These are phyloP conservation scores for Chrysoporthe cubensis DNA, from an alignment of 2,329 filamentous ascomycete genomes.

Conservation along the genomic window DNA sequence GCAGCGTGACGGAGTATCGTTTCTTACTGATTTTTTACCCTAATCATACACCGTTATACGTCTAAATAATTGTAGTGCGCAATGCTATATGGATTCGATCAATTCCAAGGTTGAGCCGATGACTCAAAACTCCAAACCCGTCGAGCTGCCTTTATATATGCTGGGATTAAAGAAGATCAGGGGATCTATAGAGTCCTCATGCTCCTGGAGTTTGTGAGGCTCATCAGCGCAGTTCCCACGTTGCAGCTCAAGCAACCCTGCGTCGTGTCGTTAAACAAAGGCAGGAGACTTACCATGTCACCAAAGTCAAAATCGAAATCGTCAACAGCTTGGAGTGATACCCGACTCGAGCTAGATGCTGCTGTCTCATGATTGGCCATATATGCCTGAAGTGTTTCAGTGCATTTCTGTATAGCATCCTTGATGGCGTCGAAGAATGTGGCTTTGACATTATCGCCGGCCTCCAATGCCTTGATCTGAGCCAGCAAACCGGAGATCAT, in stretches of 20 bases:
- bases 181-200: background rate
- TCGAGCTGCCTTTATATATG: background rate
- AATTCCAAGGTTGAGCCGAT: background rate
- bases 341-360: background rate
- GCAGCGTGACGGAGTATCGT: background rate
- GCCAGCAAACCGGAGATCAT: constrained; percentile 3
- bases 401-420: constrained; percentile 13
- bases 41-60: background rate
- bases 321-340: background rate
- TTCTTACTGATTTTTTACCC: background rate
- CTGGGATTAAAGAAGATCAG: background rate
- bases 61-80: background rate
- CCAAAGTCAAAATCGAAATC: constrained; percentile 9
- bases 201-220: background rate
- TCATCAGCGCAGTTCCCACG: background rate
- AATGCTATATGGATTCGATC: background rate
- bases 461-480: constrained; percentile 19
- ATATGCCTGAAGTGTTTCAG: background rate
- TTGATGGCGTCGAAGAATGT: constrained; percentile 9
- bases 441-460: background rate
- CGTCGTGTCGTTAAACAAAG: background rate
- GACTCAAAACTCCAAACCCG: background rate
- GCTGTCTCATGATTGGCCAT: background rate
- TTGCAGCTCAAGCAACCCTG: background rate
- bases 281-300: constrained; percentile 4